Evolutionary conservation across 306 rosid species (phyloP).

Genomic region (Fragaria vesca): DNA sequence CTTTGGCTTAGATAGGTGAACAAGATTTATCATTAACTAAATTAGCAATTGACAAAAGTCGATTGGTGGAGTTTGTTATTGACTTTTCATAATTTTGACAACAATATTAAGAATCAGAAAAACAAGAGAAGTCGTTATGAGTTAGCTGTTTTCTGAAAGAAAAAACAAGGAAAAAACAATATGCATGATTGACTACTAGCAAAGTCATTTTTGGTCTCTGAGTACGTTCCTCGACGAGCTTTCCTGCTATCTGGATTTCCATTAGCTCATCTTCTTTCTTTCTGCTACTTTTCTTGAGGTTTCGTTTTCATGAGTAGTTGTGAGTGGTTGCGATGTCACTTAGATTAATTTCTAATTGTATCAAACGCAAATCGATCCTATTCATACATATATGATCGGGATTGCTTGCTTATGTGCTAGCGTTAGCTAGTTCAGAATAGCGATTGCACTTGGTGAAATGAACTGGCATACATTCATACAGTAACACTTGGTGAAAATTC

Average conservation of each 20-base stretch:
- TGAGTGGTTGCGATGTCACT: conserved; percentile 38
- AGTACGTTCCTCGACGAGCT: conserved; percentile 39
- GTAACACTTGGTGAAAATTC: too few species aligned
- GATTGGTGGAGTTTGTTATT: conserved; percentile 67
- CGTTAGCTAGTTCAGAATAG: not conserved
- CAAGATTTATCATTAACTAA: conserved; percentile 26
- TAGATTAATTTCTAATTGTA: not conserved
- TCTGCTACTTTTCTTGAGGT: conserved; percentile 35
- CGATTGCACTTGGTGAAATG: too few species aligned
- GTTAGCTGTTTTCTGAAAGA: not conserved
- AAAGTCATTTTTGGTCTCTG: conserved; percentile 14
- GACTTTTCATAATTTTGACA: conserved; percentile 40
- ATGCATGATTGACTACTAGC: not conserved
- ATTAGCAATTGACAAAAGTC: conserved; percentile 19
- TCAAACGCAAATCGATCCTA: not conserved
- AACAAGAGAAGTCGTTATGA: conserved; percentile 19
- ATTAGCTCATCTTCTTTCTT: not conserved
- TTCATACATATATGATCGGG: not conserved
- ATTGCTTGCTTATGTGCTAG: not conserved
- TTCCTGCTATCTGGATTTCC: conserved; percentile 18
- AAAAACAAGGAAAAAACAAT: not conserved
- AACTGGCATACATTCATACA: not conserved
- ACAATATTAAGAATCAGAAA: not conserved
- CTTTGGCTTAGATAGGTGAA: conserved; percentile 56
- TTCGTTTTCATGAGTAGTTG: conserved; percentile 51